Conservation (phyloP, 169 alveolate species). For the Cryptosporidium baileyi region DNA sequence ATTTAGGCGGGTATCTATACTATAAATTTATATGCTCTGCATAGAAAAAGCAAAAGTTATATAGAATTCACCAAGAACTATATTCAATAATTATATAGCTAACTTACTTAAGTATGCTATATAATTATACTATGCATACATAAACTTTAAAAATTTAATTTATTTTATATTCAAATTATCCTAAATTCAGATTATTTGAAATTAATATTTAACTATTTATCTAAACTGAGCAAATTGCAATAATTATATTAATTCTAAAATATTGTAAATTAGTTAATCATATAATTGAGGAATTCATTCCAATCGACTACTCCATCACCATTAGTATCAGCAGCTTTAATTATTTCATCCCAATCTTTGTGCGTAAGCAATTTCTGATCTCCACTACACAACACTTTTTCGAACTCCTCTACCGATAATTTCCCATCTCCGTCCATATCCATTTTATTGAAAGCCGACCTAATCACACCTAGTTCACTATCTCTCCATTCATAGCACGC, state of each 20-base stretch:
- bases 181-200: not conserved
- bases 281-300: slow-evolving; percentile 77
- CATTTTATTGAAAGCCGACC: slow-evolving; percentile 77
- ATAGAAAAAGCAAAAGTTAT: not conserved
- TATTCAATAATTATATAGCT: no score
- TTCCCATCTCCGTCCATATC: slow-evolving; percentile 81
- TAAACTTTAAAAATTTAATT: not conserved
- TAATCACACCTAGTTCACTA: slow-evolving; percentile 73
- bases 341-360: slow-evolving; percentile 70
- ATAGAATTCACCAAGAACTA: no score
- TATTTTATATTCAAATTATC: no score
- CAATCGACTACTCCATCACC: slow-evolving; percentile 83
- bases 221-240: no score
- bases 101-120: no score
- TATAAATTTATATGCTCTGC: not conserved
- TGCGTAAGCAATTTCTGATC: slow-evolving; percentile 72
- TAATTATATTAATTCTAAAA: no score
- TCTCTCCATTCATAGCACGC: slow-evolving; percentile 80
- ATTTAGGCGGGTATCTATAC: no score
- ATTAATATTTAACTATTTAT: not conserved
- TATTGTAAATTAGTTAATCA: slow-evolving; percentile 70
- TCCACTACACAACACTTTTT: slow-evolving; percentile 73
- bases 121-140: not conserved
- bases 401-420: slow-evolving; percentile 76
- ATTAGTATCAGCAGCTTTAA: slow-evolving; percentile 78